Conservation (phyloP, 1,284 basidiomycete genomes). For the Melampsora americana region DNA sequence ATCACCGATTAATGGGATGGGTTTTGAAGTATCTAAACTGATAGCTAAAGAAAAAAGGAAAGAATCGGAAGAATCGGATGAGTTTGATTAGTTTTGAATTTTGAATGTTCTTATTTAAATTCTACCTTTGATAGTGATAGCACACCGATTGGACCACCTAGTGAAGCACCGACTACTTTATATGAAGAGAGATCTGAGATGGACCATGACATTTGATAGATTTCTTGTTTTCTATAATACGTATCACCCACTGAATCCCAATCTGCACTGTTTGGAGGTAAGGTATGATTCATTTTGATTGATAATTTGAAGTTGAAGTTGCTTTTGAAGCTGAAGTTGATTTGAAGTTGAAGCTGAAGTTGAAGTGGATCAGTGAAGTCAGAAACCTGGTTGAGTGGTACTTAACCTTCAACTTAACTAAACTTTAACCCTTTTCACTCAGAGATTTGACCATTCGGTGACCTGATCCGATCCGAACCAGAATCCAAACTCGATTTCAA, state of each 20-base stretch:
- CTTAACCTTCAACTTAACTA: no score
- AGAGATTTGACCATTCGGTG: no score
- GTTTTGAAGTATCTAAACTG: conserved; percentile 39
- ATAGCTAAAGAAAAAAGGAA: conserved; percentile 7
- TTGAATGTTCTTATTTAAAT: neutral
- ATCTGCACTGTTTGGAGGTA: conserved; percentile 38
- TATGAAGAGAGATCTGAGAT: conserved; percentile 32
- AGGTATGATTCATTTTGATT: conserved; percentile 8
- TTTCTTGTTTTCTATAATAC: conserved; percentile 40
- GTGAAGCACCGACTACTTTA: conserved; percentile 28
- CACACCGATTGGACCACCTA: conserved; percentile 34
- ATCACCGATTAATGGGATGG: conserved; percentile 21
- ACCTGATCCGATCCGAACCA: no score
- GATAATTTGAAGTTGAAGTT: neutral
- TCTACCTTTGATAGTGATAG: neutral
- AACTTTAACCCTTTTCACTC: no score
- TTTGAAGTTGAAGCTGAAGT: neutral
- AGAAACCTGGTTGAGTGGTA: neutral
- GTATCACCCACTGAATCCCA: conserved; percentile 43
- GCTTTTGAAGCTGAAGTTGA: neutral
- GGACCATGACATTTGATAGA: conserved; percentile 32
- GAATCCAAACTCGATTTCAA: neutral
- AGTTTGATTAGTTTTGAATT: neutral
- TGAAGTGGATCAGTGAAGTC: neutral
- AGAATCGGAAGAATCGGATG: neutral